phyloP scores from a whole-genome alignment of 2,329 filamentous ascomycete species.

The Teratosphaeria zuluensis region DNA sequence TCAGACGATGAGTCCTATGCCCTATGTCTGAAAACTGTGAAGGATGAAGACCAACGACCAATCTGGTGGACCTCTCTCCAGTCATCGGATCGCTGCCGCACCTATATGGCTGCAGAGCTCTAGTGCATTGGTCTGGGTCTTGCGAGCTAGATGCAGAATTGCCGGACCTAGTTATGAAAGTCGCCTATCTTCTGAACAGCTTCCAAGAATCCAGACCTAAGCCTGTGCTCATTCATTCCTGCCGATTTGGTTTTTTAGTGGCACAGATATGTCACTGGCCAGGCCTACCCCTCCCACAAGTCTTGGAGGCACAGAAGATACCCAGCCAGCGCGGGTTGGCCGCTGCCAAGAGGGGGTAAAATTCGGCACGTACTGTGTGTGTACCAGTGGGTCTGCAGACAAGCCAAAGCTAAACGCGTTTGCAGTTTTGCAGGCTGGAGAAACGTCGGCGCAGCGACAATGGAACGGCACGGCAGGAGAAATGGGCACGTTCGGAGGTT shows the following conservation, averaged over 20 bases:
- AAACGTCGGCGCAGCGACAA: neutral
- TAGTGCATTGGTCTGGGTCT: neutral
- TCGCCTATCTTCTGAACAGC: neutral
- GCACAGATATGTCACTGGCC: neutral
- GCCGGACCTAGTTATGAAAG: neutral
- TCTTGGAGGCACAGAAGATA: neutral
- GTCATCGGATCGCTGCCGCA: neutral
- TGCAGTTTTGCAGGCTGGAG: neutral
- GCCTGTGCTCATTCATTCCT: neutral
- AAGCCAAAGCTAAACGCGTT: neutral
- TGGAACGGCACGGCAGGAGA: neutral
- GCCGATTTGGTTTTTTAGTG: neutral
- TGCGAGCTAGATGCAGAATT: neutral
- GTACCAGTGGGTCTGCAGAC: neutral
- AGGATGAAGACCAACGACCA: neutral
- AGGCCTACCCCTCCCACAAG: neutral
- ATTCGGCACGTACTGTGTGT: neutral
- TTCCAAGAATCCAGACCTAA: neutral
- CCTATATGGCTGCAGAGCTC: neutral
- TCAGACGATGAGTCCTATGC: neutral
- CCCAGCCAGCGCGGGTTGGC: neutral
- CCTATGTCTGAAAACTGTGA: neutral
- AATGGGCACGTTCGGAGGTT: neutral
- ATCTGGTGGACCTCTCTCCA: neutral
- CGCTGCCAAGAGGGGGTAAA: neutral